Conservation (phyloP, 169 alveolate genomes). For the Babesia sp. region DNA sequence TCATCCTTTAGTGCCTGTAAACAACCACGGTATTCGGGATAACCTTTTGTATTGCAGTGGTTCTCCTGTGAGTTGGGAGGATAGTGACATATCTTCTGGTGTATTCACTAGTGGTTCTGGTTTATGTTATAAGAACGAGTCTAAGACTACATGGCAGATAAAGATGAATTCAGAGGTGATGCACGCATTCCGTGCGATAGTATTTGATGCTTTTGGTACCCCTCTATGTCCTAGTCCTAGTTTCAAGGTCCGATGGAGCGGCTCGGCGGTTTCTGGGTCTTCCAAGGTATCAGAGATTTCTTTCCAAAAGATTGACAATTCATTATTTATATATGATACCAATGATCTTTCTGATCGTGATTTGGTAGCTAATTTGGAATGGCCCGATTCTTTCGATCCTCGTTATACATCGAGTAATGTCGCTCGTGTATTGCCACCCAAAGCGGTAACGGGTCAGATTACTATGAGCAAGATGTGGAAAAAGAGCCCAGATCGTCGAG, state of each 20-base stretch:
- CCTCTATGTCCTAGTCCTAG: constrained; percentile 24
- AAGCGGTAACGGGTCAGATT: constrained; percentile 11
- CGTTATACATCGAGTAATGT: not conserved
- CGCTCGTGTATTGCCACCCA: not conserved
- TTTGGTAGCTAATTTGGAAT: constrained; percentile 13
- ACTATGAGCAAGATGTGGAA: constrained; percentile 35
- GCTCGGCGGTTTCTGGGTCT: not conserved
- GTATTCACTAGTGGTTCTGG: constrained; percentile 15
- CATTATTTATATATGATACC: constrained; percentile 17
- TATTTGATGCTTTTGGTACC: constrained; percentile 30
- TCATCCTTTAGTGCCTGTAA: constrained; percentile 25
- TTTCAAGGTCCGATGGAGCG: constrained; percentile 22
- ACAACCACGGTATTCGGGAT: constrained; percentile 10
- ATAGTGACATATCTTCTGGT: constrained; percentile 8
- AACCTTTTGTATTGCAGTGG: constrained; percentile 18
- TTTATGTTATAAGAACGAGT: constrained; percentile 22
- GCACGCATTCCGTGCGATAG: constrained; percentile 46
- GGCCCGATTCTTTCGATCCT: constrained; percentile 32
- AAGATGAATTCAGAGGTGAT: not conserved
- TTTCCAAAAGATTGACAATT: constrained; percentile 29
- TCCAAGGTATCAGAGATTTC: not conserved
- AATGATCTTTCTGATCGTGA: not conserved
- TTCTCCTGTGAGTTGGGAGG: constrained; percentile 15
- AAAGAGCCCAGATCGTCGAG: not conserved
- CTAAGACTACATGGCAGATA: constrained; percentile 29